Evolutionary conservation across 371 early-diverging fungal species (phyloP).

Genomic region (Chytridium lagenaria): DNA sequence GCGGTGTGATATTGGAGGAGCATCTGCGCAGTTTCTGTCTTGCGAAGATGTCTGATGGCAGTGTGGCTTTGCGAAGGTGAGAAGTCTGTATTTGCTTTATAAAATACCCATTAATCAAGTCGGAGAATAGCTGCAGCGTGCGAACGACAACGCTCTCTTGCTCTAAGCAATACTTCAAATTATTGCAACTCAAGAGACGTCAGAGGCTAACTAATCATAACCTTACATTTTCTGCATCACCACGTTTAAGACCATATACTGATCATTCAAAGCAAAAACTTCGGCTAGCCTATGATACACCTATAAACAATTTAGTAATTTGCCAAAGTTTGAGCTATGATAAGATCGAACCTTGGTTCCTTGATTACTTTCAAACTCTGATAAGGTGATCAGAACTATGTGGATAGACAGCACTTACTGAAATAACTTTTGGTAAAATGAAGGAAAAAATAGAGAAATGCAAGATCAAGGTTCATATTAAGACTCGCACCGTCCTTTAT

Average conservation of each 20-base stretch:
- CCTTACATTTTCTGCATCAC: constrained; percentile 72
- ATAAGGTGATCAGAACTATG: too few relatives aligned
- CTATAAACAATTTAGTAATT: constrained; percentile 38
- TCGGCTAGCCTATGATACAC: constrained; percentile 66
- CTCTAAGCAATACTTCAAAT: constrained; percentile 59
- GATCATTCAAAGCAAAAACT: constrained; percentile 64
- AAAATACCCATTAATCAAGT: constrained; percentile 80
- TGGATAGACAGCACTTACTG: constrained; percentile 38
- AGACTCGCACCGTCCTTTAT: constrained; percentile 23
- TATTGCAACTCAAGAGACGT: constrained; percentile 43
- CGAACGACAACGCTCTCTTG: constrained; percentile 58
- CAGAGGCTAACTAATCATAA: background rate
- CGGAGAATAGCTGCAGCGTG: constrained; percentile 73
- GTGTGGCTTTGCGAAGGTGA: constrained; percentile 56
- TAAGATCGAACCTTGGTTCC: constrained; percentile 13
- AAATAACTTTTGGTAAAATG: constrained; percentile 81
- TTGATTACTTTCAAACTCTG: constrained; percentile 17
- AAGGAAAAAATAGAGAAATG: constrained; percentile 79
- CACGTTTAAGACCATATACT: constrained; percentile 65
- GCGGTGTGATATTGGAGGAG: constrained; percentile 74
- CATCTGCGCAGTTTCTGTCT: constrained; percentile 69
- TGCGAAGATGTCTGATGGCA: constrained; percentile 74
- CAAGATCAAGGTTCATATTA: constrained; percentile 68
- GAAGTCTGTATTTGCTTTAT: background rate
- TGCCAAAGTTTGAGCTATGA: background rate